Percentiles rank a stretch among this genome's conserved stretches.
Evolutionary conservation across 2,329 filamentous ascomycete genomes (phyloP).

Genomic region (Drechslerella dactyloides): DNA sequence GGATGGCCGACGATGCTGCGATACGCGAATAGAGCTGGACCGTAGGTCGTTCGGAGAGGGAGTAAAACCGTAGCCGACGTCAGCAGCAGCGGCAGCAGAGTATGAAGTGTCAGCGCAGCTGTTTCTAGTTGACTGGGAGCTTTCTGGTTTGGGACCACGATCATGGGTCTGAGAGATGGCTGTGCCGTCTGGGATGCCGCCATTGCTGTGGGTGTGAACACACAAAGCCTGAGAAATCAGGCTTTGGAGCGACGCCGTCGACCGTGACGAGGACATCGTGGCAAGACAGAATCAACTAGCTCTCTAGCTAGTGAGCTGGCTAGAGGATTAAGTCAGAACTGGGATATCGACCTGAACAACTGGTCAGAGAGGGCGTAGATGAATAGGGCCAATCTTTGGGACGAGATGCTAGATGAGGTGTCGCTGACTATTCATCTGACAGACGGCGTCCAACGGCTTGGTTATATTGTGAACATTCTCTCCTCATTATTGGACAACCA

Average conservation of each 20-base stretch:
- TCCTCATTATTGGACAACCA: constrained; percentile 22
- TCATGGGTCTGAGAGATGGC: constrained; percentile 32
- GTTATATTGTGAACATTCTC: constrained; percentile 31
- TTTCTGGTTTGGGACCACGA: constrained; percentile 11
- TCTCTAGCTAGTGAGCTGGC: background rate
- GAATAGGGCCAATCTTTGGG: background rate
- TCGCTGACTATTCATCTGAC: background rate
- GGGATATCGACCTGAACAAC: background rate
- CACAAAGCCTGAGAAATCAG: constrained; percentile 23
- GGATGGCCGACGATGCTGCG: constrained; percentile 25
- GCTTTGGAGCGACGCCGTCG: constrained; percentile 34
- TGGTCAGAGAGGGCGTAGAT: background rate
- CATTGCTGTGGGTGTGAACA: constrained; percentile 12
- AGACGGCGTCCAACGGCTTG: constrained; percentile 27
- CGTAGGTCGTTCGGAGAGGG: constrained; percentile 25
- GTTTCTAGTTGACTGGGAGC: constrained; percentile 24
- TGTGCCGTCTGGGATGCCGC: constrained; percentile 18
- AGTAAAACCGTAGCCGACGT: background rate
- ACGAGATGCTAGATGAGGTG: background rate
- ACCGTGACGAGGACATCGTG: constrained; percentile 34
- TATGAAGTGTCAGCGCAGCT: constrained; percentile 16
- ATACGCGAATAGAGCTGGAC: constrained; percentile 22
- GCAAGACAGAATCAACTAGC: background rate
- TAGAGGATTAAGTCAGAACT: background rate
- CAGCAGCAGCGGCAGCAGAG: background rate